Evolutionary conservation across 2,329 filamentous ascomycete species (phyloP), one percentile per base, ranked within the genome.

Genomic region (Piedraia hortae): DNA sequence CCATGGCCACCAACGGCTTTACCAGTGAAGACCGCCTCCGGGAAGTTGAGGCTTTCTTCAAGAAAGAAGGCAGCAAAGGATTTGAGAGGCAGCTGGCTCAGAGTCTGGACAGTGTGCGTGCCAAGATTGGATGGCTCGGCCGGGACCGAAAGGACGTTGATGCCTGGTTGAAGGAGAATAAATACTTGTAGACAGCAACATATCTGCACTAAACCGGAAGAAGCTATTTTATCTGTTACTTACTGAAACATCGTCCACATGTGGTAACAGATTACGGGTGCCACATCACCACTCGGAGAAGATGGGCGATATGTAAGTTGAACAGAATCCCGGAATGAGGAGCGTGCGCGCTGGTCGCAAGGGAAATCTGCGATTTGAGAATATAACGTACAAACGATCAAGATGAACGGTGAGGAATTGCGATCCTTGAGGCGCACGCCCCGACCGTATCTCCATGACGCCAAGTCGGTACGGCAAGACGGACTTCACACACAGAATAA

Each of bases 41-140:
- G 30, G 59, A 67, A 28, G 66, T 91, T 12, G 57, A 82, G 44
- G 51, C 54, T 4, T 93, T 91, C 59, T 93, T 91, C 42, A 55
- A 54, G 15, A 53, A 59, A 31, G 77, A 74, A 53, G 75, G 73
- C 42, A 88, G 70, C 28, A 89, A 73, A 53, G 65, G 77, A 19
- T 93, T 77, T 38, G 75, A 89, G 39, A 68, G 80, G 42, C 67
- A 73, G 21, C 53, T 93, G 26, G 75, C 77, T n/a, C 82, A 93
- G 54, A 82, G 71, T 43, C 58, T 71, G 34, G 82, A 93, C 44
- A 58, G 67, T 3, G 70, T 91, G 37, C 62, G 62, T 28, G 78
- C 78, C 24, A 93, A 90, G 62, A 58, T 69, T 35, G 60, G 65
- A 27, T 89, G 75, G 75, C 43, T 88, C 25, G 50, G 63, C 44